A percentile compares a stretch with the other conserved stretches of the same genome.
Evolutionary conservation across 306 rosid genomes (phyloP).

Genomic region (Vigna trinervia): DNA sequence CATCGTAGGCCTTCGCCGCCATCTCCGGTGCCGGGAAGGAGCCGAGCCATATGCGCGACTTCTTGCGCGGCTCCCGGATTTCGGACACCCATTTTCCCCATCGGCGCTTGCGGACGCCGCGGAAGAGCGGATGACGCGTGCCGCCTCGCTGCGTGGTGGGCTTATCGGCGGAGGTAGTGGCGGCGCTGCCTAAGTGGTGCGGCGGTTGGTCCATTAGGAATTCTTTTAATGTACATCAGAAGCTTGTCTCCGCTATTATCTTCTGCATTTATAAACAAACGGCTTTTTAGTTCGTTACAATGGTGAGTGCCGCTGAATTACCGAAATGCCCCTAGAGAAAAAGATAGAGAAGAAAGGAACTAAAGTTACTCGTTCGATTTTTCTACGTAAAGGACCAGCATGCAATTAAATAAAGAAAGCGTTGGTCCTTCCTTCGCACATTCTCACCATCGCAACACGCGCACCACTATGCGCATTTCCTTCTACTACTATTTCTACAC

Average conservation of each 20-base stretch:
- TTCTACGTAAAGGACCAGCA: constrained; percentile 54
- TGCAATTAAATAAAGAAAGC: constrained; percentile 43
- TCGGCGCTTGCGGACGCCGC: constrained; percentile 80
- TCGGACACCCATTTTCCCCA: constrained; percentile 98
- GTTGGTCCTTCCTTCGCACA: constrained; percentile 32
- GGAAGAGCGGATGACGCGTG: constrained; percentile 75
- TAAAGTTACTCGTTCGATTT: constrained; percentile 28
- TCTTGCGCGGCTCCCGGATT: constrained; percentile 82
- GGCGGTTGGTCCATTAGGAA: constrained; percentile 57
- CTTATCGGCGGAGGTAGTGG: not conserved
- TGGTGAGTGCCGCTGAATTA: not conserved
- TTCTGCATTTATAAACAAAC: constrained; percentile 36
- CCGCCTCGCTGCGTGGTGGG: constrained; percentile 32
- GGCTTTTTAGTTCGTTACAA: not conserved
- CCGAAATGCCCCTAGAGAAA: constrained; percentile 27
- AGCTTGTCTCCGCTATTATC: not conserved
- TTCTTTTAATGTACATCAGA: not conserved
- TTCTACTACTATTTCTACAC: not conserved
- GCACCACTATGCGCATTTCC: not conserved
- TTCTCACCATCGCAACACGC: not conserved
- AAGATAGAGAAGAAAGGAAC: not conserved
- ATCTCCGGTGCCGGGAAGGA: constrained; percentile 88
- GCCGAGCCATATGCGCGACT: constrained; percentile 87
- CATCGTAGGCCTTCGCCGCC: constrained; percentile 94
- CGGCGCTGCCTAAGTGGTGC: not conserved